A percentile compares a stretch with the other conserved stretches of the same genome.
phyloP scores from a whole-genome alignment of 805 yeast genomes.

The Priceomyces carsonii region DNA sequence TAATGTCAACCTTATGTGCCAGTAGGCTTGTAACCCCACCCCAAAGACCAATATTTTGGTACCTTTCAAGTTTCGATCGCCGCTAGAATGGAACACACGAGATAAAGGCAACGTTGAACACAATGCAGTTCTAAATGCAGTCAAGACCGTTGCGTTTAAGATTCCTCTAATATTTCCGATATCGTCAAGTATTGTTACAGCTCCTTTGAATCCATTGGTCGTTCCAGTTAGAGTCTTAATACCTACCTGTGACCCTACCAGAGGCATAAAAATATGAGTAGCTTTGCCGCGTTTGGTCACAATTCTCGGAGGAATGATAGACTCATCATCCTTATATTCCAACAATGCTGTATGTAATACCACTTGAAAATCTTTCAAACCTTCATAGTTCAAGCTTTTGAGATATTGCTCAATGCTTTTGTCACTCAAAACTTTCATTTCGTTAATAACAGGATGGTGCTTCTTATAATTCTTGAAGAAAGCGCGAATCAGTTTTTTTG shows the following conservation, averaged over 20 bases:
- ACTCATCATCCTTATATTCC: slow-evolving; percentile 32
- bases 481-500: no score
- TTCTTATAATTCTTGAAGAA: no score
- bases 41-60: slow-evolving; percentile 50
- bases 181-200: slow-evolving; percentile 48
- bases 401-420: slow-evolving; percentile 29
- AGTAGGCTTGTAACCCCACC: slow-evolving; percentile 62
- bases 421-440: slow-evolving; percentile 32
- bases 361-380: background rate
- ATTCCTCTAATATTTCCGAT: slow-evolving; percentile 55
- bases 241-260: slow-evolving; percentile 53
- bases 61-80: slow-evolving; percentile 19
- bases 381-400: slow-evolving; percentile 12
- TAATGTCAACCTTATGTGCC: slow-evolving; percentile 56
- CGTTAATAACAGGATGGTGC: no score
- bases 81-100: slow-evolving; percentile 23
- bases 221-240: slow-evolving; percentile 59
- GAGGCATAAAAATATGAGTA: slow-evolving; percentile 65
- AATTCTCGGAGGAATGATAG: slow-evolving; percentile 54
- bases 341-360: background rate
- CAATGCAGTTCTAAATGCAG: slow-evolving; percentile 69
- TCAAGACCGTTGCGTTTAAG: slow-evolving; percentile 56
- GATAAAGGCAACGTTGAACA: slow-evolving; percentile 51
- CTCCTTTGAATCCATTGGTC: slow-evolving; percentile 57
- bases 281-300: slow-evolving; percentile 39